These are phyloP conservation scores for Colletotrichum trifolii DNA, from an alignment of 2,329 filamentous ascomycete species.

Conservation along the genomic window DNA sequence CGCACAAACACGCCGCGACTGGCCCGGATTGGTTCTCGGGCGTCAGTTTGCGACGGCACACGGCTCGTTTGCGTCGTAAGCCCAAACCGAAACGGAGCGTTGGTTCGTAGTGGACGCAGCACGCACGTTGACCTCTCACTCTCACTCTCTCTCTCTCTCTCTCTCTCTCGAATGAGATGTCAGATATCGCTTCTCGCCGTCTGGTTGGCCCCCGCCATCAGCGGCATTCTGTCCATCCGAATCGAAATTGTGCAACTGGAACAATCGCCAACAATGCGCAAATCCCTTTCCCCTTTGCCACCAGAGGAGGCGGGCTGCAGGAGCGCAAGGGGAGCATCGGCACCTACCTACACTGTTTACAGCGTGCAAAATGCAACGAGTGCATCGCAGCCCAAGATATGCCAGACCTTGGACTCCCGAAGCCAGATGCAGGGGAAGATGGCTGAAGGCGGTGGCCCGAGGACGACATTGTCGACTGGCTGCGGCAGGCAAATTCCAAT, in stretches of 20 bases:
- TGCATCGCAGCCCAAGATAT: no score
- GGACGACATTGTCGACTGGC: slow-evolving; percentile 5
- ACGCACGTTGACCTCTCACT: not conserved
- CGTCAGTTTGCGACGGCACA: slow-evolving; percentile 19
- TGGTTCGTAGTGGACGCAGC: not conserved
- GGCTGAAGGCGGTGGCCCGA: slow-evolving; percentile 6
- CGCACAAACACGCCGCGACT: slow-evolving; percentile 20
- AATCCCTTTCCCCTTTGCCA: not conserved
- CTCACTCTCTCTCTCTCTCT: not conserved
- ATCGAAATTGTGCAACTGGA: slow-evolving; percentile 3
- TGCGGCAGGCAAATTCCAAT: slow-evolving; percentile 12
- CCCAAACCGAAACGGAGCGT: slow-evolving; percentile 16
- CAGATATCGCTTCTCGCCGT: slow-evolving; percentile 1
- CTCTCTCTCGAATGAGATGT: slow-evolving; percentile 16
- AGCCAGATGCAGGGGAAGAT: slow-evolving; percentile 5
- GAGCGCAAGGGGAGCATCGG: slow-evolving; percentile 14
- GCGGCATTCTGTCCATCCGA: slow-evolving; percentile 21
- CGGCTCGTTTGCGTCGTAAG: slow-evolving; percentile 30
- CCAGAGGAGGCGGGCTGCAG: slow-evolving; percentile 8
- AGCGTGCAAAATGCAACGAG: no score
- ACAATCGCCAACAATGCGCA: not conserved
- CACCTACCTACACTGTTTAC: no score
- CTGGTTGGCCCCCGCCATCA: slow-evolving; percentile 27
- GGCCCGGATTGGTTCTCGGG: slow-evolving; percentile 30
- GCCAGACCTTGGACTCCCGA: not conserved